Evolutionary conservation across 78 protist species (phyloP).

Genomic region (Acrasis kona): DNA sequence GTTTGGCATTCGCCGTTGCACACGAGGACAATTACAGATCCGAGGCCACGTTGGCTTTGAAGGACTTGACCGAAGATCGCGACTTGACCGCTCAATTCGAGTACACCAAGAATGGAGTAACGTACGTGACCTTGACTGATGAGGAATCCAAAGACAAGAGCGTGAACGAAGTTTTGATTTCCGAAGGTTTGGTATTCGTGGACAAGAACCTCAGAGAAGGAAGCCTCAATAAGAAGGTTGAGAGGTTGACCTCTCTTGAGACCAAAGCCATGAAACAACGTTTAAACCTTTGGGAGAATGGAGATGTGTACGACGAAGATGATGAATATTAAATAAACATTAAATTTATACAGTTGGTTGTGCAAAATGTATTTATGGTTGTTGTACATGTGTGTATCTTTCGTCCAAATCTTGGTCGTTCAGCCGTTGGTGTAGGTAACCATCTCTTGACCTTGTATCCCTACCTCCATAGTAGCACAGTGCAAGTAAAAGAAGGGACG

Average conservation of each 20-base stretch:
- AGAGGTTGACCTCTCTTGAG: too few species aligned
- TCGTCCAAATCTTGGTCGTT: too few species aligned
- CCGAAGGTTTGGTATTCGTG: not conserved
- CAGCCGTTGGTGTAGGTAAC: too few species aligned
- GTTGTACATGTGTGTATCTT: not conserved
- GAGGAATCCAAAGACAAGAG: not conserved
- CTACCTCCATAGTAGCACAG: too few species aligned
- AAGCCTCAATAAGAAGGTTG: not conserved
- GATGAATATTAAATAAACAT: not conserved
- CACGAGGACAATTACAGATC: not conserved
- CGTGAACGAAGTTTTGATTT: not conserved
- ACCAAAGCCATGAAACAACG: not conserved
- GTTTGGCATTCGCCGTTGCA: not conserved
- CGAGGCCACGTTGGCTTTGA: not conserved
- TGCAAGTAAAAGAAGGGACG: too few species aligned
- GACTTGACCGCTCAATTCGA: not conserved
- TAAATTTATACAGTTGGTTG: not conserved
- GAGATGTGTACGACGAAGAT: not conserved
- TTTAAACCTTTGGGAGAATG: not conserved
- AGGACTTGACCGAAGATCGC: not conserved
- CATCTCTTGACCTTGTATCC: too few species aligned
- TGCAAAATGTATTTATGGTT: not conserved
- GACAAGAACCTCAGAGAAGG: not conserved
- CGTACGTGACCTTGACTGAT: not conserved
- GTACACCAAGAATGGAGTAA: not conserved